These are phyloP conservation scores for Eleusine coracana DNA, from an alignment of 176 grass and related monocot species.

Conservation along the genomic window DNA sequence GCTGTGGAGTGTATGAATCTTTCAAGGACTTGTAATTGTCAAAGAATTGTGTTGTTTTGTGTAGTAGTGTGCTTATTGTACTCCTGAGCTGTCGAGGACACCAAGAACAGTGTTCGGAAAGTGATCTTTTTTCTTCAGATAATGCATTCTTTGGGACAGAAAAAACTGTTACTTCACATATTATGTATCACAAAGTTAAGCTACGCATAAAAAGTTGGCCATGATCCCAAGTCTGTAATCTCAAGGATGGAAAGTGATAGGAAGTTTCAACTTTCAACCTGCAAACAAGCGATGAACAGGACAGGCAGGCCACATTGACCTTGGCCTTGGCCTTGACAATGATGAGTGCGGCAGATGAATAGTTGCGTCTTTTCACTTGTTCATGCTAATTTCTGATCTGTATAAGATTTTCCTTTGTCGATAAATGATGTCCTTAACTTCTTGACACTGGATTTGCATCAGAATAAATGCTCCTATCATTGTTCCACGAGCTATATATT, in stretches of 20 bases:
- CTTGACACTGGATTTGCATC: no score
- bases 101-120: background rate
- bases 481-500: no score
- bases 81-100: background rate
- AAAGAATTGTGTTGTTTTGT: background rate
- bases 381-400: no score
- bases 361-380: background rate
- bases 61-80: background rate
- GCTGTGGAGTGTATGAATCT: conserved; percentile 10
- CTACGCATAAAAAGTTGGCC: background rate
- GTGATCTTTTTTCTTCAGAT: background rate
- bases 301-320: background rate
- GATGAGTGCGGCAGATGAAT: background rate
- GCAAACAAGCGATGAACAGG: background rate
- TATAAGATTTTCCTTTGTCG: no score
- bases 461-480: no score
- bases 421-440: no score
- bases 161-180: background rate
- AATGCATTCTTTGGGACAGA: background rate
- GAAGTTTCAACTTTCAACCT: background rate
- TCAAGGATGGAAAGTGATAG: background rate
- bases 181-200: background rate
- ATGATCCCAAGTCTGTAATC: background rate
- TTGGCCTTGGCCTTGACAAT: background rate
- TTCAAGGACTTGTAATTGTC: conserved; percentile 15